A percentile compares a stretch with the other conserved stretches of the same genome.
Conservation (phyloP, 2,329 filamentous ascomycete genomes). For the Hymenoscyphus scutula region DNA sequence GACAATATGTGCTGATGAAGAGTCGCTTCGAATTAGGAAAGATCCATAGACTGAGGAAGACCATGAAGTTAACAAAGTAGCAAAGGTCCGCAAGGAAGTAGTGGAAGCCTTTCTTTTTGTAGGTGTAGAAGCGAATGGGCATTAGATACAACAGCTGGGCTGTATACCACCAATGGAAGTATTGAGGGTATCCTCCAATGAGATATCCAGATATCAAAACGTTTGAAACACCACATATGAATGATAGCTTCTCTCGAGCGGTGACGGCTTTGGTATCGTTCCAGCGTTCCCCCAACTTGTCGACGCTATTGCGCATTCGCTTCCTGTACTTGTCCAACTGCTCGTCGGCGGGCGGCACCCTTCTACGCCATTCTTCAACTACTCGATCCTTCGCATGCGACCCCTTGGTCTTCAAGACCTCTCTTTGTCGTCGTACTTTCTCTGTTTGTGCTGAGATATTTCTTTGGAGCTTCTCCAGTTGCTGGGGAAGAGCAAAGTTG, state of each 20-base stretch:
- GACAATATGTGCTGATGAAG: slow-evolving; percentile 87
- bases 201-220: slow-evolving; percentile 96
- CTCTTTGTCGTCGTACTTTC: slow-evolving; percentile 78
- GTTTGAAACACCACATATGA: slow-evolving; percentile 94
- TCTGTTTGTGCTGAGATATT: slow-evolving; percentile 79
- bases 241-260: slow-evolving; percentile 87
- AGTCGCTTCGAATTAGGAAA: slow-evolving; percentile 89
- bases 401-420: slow-evolving; percentile 73
- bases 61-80: slow-evolving; percentile 93
- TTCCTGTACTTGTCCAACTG: slow-evolving; percentile 87
- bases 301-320: slow-evolving; percentile 85
- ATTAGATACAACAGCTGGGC: slow-evolving; percentile 88
- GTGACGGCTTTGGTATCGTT: slow-evolving; percentile 88
- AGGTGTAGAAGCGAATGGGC: slow-evolving; percentile 91
- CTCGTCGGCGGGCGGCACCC: slow-evolving; percentile 84
- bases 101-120: slow-evolving; percentile 87
- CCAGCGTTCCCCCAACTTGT: slow-evolving; percentile 81
- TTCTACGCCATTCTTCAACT: slow-evolving; percentile 86
- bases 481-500: slow-evolving; percentile 86
- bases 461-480: slow-evolving; percentile 85
- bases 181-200: slow-evolving; percentile 79
- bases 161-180: slow-evolving; percentile 93
- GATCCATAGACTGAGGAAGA: slow-evolving; percentile 80
- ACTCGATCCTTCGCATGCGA: slow-evolving; percentile 82
- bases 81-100: slow-evolving; percentile 97